Evolutionary conservation across 768 basidiomycete genomes (phyloP), one percentile per base, ranked within the genome.

Genomic region (Psilocybe tampanensis): DNA sequence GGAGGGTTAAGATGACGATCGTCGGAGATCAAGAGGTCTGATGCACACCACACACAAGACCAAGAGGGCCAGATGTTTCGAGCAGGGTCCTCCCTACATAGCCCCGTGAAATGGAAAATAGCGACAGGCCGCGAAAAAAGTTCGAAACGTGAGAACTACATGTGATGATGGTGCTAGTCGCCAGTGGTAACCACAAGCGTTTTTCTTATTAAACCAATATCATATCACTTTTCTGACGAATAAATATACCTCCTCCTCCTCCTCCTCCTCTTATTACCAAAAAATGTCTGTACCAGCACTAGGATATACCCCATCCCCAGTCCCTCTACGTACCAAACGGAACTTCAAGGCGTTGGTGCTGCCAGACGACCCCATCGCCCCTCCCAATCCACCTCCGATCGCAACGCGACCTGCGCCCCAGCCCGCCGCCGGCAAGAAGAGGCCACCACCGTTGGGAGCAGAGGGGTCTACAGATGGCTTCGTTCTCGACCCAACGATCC

Each of bases 331-430:
- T 68, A 92, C 92, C 76, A 95, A 94, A 72, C 85, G 93, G 44
- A 95, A 95, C 71, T 94, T 93, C 82, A 94, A 94, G 73, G 86
- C 83, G 24, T 83, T 94, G 12, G 84, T 86, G 69, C 85, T 95
- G 60, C 80, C 85, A 60, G 61, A 80, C 43, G 73, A 81, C 24
- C 65, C 76, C 6, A 58, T 64, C 22, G 61, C 57, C 12, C 66
- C 64, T 47, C 58, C 67, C 21, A 60, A 55, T 13, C 66, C 63
- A 44, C 58, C 67, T 17, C 60, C 64, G 41, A 51, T 60, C 24
- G 66, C 61, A 24, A 64, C 62, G 34, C 58, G 62, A 52, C 68
- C 64, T 39, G 66, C 65, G 7, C 65, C 69, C 15, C 53, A 53
- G 19, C 65, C 68, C 18, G 62, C 68, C 18, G 62, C 56, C 21